Base-by-base conservation (phyloP, 2,329 filamentous ascomycete species). In the Apiospora aurea region DNA sequence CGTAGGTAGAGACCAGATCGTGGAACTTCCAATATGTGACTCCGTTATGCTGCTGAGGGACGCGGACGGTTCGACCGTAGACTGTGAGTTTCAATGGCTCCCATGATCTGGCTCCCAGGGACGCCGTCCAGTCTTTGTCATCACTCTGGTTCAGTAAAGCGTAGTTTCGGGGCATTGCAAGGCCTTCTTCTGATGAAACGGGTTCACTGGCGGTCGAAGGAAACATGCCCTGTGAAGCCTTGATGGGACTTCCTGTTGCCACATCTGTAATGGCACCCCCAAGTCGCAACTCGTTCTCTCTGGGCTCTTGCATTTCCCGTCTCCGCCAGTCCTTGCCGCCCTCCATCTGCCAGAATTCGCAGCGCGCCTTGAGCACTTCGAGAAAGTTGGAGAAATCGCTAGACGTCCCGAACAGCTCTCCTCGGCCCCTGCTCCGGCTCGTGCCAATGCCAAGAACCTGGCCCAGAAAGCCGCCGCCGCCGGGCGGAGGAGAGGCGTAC, bases 341-440 rank as follows among this genome's bases (percentile, higher is more conserved):
- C 75, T 94, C 92, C 88, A 96, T 95, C 79, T 95, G 92, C 92
- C 93, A 95, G 69, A 95, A 91, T 76, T 96, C 93, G 78, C 94
- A 96, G 71, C 93, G 86, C 13, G 92, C 91, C 78, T 92, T 93
- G 47, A 96, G 80, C 0, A 96, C 90, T 61, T 95, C 91, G 13
- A 96, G 83, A 74, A 96, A 96, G 2, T 87, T 87, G 2, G 91
- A 89, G 83, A 95, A 96, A 78, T 96, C 93, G 71, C 92, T 92
- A 66, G 88, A 88, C 51, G 88, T 84, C 1, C 88, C 87, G 76
- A 87, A 90, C 53, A 91, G 79, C 67, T 88, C 87, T 8, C 88
- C 85, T n/a, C 21, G n/a, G 34, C 57, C 57, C 57, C 18, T 41
- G 34, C 79, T 75, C 71, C 79, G 76, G 41, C 72, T 61, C 75